A percentile compares a stretch with the other conserved stretches of the same genome.
These are phyloP conservation scores for Melocanna baccifera DNA, from an alignment of 176 grass and related monocot genomes.

Conservation along the genomic window DNA sequence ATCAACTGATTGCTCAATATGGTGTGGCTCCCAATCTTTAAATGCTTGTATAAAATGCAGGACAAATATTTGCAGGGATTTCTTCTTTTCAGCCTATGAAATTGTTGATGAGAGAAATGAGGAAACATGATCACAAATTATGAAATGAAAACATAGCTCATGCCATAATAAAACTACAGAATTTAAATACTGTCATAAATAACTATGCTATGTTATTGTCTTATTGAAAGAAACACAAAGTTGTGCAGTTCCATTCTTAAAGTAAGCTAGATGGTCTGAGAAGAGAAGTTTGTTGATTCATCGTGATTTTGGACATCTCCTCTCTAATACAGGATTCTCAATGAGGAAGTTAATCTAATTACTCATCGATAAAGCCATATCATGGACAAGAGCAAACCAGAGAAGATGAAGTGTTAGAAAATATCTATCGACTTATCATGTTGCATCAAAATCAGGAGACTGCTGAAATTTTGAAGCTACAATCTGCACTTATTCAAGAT, in stretches of 20 bases:
- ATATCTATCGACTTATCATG: background rate
- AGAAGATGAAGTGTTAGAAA: background rate
- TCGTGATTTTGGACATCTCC: conserved; percentile 1
- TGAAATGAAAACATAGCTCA: background rate
- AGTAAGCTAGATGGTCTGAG: background rate
- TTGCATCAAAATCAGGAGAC: conserved; percentile 1
- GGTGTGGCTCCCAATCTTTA: conserved; percentile 73
- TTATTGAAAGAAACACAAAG: conserved; percentile 8
- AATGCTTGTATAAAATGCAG: conserved; percentile 88
- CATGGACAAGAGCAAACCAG: background rate
- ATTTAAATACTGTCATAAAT: background rate
- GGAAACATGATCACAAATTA: background rate
- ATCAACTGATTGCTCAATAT: conserved; percentile 48
- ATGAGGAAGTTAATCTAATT: conserved; percentile 15
- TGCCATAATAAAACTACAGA: conserved; percentile 7
- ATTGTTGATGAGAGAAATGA: conserved; percentile 35
- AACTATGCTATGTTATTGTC: background rate
- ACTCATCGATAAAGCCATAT: background rate
- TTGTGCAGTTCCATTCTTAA: conserved; percentile 5
- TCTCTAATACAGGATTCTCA: conserved; percentile 19
- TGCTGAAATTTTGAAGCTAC: background rate
- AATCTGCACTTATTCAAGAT: background rate
- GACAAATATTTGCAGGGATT: conserved; percentile 77
- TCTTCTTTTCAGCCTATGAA: conserved; percentile 88
- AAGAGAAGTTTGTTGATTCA: background rate